Conservation (phyloP, 208 protist genomes). For the Leishmania martiniquensis region DNA sequence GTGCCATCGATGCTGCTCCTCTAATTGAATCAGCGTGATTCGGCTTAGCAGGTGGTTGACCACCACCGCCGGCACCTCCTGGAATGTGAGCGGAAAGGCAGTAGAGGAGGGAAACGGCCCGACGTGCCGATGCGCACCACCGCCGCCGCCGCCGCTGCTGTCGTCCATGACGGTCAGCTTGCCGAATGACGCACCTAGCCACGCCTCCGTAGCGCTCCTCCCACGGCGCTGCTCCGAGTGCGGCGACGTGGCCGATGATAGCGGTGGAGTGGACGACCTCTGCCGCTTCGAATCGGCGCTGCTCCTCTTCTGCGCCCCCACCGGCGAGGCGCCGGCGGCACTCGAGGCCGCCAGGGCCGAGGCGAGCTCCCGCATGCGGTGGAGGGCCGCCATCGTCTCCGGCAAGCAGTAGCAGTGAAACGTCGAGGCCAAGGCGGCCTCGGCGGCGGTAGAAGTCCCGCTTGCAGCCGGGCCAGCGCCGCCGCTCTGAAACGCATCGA, state of each 20-base stretch:
- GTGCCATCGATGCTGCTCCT: neutral
- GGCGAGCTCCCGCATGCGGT: conserved; percentile 23
- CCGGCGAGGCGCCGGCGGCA: neutral
- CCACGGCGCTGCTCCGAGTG: neutral
- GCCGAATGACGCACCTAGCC: conserved; percentile 26
- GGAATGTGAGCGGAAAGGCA: conserved; percentile 14
- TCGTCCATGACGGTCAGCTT: neutral
- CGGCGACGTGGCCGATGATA: neutral
- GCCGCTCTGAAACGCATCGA: conserved; percentile 24
- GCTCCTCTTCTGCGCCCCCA: neutral
- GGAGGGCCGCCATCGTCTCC: conserved; percentile 29
- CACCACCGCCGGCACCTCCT: conserved; percentile 29
- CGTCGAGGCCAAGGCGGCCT: neutral
- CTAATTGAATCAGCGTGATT: conserved; percentile 12
- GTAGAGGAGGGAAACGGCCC: neutral
- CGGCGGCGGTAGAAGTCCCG: neutral
- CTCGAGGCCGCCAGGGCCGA: neutral
- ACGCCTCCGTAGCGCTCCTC: conserved; percentile 12
- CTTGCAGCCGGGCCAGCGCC: neutral
- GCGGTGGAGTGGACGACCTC: neutral
- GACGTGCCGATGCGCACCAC: neutral
- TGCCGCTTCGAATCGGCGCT: neutral
- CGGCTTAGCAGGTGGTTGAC: conserved; percentile 24
- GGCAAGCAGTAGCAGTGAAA: conserved; percentile 34
- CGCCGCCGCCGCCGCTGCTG: neutral